These are phyloP conservation scores for Didymella lethalis DNA, from an alignment of 2,329 filamentous ascomycete species.

Conservation along the genomic window DNA sequence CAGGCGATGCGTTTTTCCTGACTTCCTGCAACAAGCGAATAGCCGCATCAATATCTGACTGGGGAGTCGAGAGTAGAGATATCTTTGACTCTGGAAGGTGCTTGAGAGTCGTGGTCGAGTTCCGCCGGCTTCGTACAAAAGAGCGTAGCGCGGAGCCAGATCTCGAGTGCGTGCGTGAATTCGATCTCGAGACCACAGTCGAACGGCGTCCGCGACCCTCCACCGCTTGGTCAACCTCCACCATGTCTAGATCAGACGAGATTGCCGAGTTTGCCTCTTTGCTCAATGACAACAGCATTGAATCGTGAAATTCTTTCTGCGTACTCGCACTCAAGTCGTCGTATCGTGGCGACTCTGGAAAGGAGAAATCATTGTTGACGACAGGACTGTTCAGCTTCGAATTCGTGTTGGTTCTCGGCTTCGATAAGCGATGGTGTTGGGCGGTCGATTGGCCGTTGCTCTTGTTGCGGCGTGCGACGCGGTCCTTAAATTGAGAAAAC, in stretches of 20 bases:
- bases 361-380: constrained; percentile 32
- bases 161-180: constrained; percentile 34
- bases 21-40: constrained; percentile 57
- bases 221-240: constrained; percentile 29
- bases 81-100: constrained; percentile 37
- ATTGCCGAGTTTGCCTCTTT: constrained; percentile 31
- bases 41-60: constrained; percentile 56
- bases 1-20: constrained; percentile 57
- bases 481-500: constrained; percentile 31
- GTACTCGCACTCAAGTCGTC: constrained; percentile 38
- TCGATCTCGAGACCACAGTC: constrained; percentile 39
- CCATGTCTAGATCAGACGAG: constrained; percentile 31
- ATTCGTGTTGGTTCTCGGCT: constrained; percentile 49
- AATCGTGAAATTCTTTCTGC: constrained; percentile 41
- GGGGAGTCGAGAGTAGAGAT: constrained; percentile 43
- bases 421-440: constrained; percentile 42
- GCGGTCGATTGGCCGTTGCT: constrained; percentile 41
- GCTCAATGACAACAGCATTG: constrained; percentile 40
- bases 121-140: constrained; percentile 19
- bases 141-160: constrained; percentile 40
- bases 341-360: constrained; percentile 29
- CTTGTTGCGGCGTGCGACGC: constrained; percentile 24
- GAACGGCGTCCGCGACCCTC: constrained; percentile 38
- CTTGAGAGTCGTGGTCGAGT: constrained; percentile 32
- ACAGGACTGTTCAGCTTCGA: constrained; percentile 29